Percentiles rank a stretch among this genome's conserved stretches.
Conservation (phyloP, 441 rosid genomes). For the Gossypium laxum region DNA sequence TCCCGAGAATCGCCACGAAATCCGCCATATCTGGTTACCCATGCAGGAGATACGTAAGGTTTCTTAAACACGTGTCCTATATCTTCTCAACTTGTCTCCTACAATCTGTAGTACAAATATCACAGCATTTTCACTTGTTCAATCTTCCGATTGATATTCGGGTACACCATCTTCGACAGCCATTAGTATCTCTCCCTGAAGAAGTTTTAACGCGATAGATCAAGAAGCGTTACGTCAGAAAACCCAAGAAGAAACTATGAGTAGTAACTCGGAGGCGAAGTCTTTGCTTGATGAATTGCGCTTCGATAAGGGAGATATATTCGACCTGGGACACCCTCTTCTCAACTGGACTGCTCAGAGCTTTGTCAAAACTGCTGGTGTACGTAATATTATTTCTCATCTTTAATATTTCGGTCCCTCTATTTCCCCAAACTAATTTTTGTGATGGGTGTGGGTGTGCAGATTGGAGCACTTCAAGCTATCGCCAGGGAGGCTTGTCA, state of each 20-base stretch:
- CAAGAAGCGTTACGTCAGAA: not conserved
- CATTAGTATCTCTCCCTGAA: not conserved
- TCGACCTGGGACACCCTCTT: slow-evolving; percentile 89
- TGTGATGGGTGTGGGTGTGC: not conserved
- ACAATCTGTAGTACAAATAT: too few relatives aligned
- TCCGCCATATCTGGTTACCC: slow-evolving; percentile 10
- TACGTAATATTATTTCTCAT: slow-evolving; percentile 9
- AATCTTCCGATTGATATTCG: not conserved
- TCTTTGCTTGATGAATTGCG: slow-evolving; percentile 44
- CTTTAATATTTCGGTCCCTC: too few relatives aligned
- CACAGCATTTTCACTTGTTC: not conserved
- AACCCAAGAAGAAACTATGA: slow-evolving; percentile 9
- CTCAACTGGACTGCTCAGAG: slow-evolving; percentile 75
- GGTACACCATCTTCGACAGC: not conserved
- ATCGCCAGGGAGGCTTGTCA: slow-evolving; percentile 68
- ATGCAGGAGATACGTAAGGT: slow-evolving; percentile 20
- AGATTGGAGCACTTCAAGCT: slow-evolving; percentile 82
- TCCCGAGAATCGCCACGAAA: slow-evolving; percentile 23
- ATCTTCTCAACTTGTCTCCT: not conserved
- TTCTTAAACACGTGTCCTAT: slow-evolving; percentile 21
- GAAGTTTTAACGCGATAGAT: not conserved
- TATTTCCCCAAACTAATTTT: too few relatives aligned
- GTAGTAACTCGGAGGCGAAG: slow-evolving; percentile 35
- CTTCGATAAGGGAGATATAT: slow-evolving; percentile 46
- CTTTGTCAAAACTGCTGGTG: slow-evolving; percentile 82